Conservation (phyloP, 495 filamentous ascomycete species). For the Recurvomyces mirabilis region DNA sequence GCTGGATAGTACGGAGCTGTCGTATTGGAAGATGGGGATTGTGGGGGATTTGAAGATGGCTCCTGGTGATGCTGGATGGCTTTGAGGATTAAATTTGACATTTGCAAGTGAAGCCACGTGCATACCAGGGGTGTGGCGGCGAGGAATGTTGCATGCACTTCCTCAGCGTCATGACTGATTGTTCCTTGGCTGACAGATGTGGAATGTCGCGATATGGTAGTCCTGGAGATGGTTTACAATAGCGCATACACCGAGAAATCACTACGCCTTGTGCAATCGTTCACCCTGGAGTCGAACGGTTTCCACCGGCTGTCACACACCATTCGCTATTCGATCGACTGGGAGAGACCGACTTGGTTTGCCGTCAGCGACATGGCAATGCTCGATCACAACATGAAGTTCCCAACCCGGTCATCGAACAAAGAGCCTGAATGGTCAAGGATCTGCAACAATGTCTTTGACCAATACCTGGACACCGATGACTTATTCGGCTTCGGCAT, state of each 20-base stretch:
- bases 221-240: background rate
- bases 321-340: too few species aligned
- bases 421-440: constrained; percentile 31
- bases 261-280: too few species aligned
- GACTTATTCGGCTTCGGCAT: constrained; percentile 28
- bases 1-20: constrained; percentile 1
- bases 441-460: constrained; percentile 32
- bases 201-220: background rate
- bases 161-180: background rate
- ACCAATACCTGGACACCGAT: constrained; percentile 30
- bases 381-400: constrained; percentile 3
- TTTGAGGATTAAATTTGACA: constrained; percentile 1
- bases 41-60: constrained; percentile 1
- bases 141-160: constrained; percentile 2
- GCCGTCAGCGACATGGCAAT: constrained; percentile 11
- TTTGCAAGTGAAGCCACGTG: background rate
- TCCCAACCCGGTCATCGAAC: constrained; percentile 28
- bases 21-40: constrained; percentile 5
- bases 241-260: background rate
- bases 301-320: too few species aligned
- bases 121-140: background rate
- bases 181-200: background rate
- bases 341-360: too few species aligned
- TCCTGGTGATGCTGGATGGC: constrained; percentile 4
- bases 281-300: too few species aligned